Conservation (phyloP, 208 protist species). For the Leishmania turanica region DNA sequence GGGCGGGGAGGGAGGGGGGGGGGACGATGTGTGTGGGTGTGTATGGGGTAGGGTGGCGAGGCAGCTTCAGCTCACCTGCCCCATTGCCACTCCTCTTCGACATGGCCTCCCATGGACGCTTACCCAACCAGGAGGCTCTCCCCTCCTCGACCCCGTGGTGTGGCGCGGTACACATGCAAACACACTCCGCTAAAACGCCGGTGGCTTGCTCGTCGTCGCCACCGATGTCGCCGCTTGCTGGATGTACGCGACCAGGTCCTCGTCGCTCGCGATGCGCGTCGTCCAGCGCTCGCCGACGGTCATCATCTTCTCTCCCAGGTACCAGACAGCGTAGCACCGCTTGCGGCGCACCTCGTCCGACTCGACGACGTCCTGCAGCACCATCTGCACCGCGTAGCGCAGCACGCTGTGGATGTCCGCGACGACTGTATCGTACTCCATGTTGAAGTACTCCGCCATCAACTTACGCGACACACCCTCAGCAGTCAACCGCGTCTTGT, state of each 20-base stretch:
- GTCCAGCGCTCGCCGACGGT: constrained; percentile 55
- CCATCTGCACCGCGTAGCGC: constrained; percentile 74
- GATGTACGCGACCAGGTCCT: constrained; percentile 77
- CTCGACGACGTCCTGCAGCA: constrained; percentile 64
- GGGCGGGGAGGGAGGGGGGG: neutral
- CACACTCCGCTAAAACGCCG: constrained; percentile 40
- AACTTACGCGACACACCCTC: constrained; percentile 53
- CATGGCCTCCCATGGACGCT: neutral
- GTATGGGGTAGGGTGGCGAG: neutral
- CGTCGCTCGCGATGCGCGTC: constrained; percentile 41
- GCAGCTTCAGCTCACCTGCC: neutral
- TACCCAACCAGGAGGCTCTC: neutral
- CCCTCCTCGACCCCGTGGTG: neutral
- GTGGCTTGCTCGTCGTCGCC: constrained; percentile 58
- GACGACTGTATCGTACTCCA: constrained; percentile 86
- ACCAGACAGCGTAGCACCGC: constrained; percentile 87
- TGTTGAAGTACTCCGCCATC: constrained; percentile 82
- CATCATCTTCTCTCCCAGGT: constrained; percentile 79
- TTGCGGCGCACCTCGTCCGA: constrained; percentile 56
- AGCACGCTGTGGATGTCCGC: constrained; percentile 66
- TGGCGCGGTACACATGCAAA: neutral
- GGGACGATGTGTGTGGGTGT: no score
- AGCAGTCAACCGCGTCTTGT: constrained; percentile 41
- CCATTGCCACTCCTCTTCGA: neutral
- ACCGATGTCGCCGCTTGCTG: constrained; percentile 80